phyloP scores from a whole-genome alignment of 345 rosid species.

The Lagerstroemia speciosa region DNA sequence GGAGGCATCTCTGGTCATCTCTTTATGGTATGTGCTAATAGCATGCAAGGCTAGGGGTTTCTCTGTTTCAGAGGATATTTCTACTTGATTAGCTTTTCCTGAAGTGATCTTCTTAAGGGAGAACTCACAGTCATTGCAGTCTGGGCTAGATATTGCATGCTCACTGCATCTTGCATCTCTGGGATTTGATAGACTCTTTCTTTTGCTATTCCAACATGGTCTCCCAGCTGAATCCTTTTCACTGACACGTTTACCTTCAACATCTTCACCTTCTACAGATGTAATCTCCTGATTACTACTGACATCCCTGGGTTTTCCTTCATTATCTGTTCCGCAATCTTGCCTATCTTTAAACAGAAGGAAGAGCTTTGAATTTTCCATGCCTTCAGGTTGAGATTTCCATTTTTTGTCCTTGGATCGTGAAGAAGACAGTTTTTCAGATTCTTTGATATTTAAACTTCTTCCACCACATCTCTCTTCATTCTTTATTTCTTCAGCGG shows the following conservation, averaged over 20 bases:
- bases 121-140: conserved; percentile 35
- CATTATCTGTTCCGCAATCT: conserved; percentile 19
- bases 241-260: conserved; percentile 6
- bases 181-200: conserved; percentile 22
- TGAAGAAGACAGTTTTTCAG: conserved; percentile 43
- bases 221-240: conserved; percentile 34
- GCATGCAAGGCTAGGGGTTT: conserved; percentile 31
- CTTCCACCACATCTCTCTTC: conserved; percentile 9
- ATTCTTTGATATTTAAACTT: conserved; percentile 16
- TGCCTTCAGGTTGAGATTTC: conserved; percentile 25
- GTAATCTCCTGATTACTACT: conserved; percentile 1
- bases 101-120: conserved; percentile 14
- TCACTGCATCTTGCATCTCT: conserved; percentile 14
- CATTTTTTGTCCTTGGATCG: conserved; percentile 37
- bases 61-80: conserved; percentile 32
- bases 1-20: conserved; percentile 15
- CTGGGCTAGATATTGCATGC: conserved; percentile 24
- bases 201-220: conserved; percentile 28
- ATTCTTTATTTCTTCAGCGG: conserved; percentile 25
- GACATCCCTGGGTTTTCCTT: too few relatives aligned
- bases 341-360: conserved; percentile 29
- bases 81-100: conserved; percentile 31
- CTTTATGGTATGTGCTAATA: conserved; percentile 35
- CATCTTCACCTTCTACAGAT: not conserved
- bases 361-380: conserved; percentile 18